Conservation (phyloP, 768 basidiomycete species). For the Phaffia australis region DNA sequence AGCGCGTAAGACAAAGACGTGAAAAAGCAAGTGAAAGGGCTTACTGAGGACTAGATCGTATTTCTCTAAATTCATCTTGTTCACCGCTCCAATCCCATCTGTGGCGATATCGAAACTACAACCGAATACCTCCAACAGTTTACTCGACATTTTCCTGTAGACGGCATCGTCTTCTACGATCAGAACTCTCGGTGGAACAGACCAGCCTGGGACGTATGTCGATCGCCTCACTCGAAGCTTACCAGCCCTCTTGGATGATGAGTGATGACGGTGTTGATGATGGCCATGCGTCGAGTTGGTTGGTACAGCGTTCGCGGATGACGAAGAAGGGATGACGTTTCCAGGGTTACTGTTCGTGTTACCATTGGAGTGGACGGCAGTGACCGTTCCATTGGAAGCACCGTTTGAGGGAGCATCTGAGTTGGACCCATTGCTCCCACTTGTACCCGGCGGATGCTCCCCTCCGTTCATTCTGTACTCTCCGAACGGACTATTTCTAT, state of each 20-base stretch:
- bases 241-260: background rate
- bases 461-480: too few species aligned
- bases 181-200: slow-evolving; percentile 61
- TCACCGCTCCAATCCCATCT: slow-evolving; percentile 81
- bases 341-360: background rate
- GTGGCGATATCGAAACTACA: slow-evolving; percentile 90
- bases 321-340: background rate
- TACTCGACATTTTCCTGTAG: slow-evolving; percentile 72
- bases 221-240: slow-evolving; percentile 24
- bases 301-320: background rate
- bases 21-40: slow-evolving; percentile 31
- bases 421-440: too few species aligned
- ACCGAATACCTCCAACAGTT: slow-evolving; percentile 90
- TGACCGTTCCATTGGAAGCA: background rate
- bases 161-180: slow-evolving; percentile 95
- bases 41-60: slow-evolving; percentile 87
- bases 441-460: too few species aligned
- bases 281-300: background rate
- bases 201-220: slow-evolving; percentile 32
- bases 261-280: background rate
- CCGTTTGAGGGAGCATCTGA: too few species aligned
- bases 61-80: slow-evolving; percentile 92
- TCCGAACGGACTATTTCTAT: too few species aligned
- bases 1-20: background rate
- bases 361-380: background rate